Base-by-base conservation (phyloP, 2,329 filamentous ascomycete genomes). In the Coniochaeta sp. region DNA sequence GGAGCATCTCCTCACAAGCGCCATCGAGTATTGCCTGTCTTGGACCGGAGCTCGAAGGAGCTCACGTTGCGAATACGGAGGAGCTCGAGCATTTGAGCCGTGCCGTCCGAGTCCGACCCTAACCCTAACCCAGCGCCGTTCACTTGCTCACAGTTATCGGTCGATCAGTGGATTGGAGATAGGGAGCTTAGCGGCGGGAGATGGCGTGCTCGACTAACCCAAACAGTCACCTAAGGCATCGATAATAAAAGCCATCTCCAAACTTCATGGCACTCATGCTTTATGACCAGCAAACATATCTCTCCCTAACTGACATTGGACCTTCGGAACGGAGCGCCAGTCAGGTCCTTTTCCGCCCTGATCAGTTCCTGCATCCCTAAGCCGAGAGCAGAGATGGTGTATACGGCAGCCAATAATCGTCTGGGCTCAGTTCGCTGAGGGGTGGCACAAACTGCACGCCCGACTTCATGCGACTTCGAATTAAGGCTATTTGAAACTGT, bases 131-230 rank as follows among this genome's bases (percentile, higher is more conserved):
- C 38, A 42, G 38, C 38, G 12, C 22, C 38, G 38, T 42, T 26
- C 33, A 24, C n/a, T n/a, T n/a, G n/a, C n/a, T n/a, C n/a, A n/a
- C n/a, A n/a, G n/a, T 42, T 10, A 26, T 10, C 10, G 20, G 20
- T 38, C 9, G 33, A 38, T 38, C 2, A 42, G 38, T 42, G 38
- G 38, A 42, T 42, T 22, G 10, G 20, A 42, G 20, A 24, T 14
- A 42, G 20, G 5, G 38, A 26, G 8, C 38, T 24, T 42, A 42
- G 38, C 20, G 38, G 38, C 38, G 38, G 38, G 38, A 42, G 38
- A 42, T 42, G 38, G 38, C 38, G 38, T 42, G 38, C 38, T 42
- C 38, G 20, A 42, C 31, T 33, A 33, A n/a, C 31, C 31, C n/a
- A 33, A 33, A 33, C 31, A 33, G 13, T 7, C 33, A 35, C 6